Percentiles rank a stretch among this genome's conserved stretches.
phyloP scores from a whole-genome alignment of 345 rosid species.

The Capsella bursapastoris region DNA sequence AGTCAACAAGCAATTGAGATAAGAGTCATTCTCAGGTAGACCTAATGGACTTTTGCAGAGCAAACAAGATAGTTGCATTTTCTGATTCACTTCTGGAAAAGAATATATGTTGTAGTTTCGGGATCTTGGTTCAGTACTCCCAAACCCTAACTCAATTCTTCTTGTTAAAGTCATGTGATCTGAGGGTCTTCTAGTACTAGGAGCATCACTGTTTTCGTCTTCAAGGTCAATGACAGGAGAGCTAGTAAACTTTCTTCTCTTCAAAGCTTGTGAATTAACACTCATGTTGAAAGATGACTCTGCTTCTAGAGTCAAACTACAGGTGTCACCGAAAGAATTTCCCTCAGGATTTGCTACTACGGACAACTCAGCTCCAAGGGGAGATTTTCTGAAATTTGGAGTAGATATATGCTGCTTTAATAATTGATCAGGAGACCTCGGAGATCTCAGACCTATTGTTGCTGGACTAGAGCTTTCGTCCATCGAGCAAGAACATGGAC shows the following conservation, averaged over 20 bases:
- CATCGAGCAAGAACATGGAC: constrained; percentile 59
- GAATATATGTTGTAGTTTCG: constrained; percentile 42
- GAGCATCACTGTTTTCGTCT: constrained; percentile 40
- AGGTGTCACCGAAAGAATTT: constrained; percentile 40
- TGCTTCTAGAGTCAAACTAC: constrained; percentile 49
- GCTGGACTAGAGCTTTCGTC: constrained; percentile 56
- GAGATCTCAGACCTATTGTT: constrained; percentile 52
- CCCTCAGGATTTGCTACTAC: constrained; percentile 54
- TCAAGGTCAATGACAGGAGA: constrained; percentile 50
- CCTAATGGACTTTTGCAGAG: constrained; percentile 71
- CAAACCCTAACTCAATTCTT: constrained; percentile 60
- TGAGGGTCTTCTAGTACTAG: constrained; percentile 37
- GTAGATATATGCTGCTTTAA: constrained; percentile 49
- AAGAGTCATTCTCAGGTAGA: constrained; percentile 61
- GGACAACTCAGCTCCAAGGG: constrained; percentile 44
- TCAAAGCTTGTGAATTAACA: constrained; percentile 68
- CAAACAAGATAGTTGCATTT: constrained; percentile 60
- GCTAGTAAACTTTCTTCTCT: constrained; percentile 57
- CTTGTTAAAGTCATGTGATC: constrained; percentile 46
- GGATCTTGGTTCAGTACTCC: constrained; percentile 45
- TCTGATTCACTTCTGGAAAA: constrained; percentile 54
- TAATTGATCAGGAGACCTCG: constrained; percentile 52
- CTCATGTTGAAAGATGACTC: constrained; percentile 65
- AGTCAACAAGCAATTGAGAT: constrained; percentile 56
- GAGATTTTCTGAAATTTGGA: constrained; percentile 43